phyloP scores from a whole-genome alignment of 345 rosid species.

The Anacardium occidentale region DNA sequence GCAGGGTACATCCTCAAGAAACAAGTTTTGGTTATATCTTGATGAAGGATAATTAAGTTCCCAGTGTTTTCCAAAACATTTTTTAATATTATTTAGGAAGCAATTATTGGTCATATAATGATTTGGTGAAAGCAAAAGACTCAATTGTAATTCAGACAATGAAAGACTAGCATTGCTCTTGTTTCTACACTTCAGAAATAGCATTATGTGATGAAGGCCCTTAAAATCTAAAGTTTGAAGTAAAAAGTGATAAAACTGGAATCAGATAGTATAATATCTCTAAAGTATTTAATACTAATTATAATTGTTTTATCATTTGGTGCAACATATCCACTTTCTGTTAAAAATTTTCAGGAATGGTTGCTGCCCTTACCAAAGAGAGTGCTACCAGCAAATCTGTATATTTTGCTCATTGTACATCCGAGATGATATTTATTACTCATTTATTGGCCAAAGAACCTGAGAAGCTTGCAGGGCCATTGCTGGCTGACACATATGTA shows the following conservation, averaged over 20 bases:
- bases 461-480: slow-evolving; percentile 82
- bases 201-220: neutral
- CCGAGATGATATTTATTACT: slow-evolving; percentile 88
- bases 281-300: too few species aligned
- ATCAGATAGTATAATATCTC: neutral
- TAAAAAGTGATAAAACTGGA: neutral
- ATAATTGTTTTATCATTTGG: neutral
- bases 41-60: neutral
- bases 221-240: neutral
- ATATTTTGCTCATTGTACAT: slow-evolving; percentile 81
- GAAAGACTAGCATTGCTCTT: neutral
- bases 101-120: neutral
- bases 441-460: slow-evolving; percentile 79
- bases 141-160: too few species aligned
- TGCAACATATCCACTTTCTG: neutral
- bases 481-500: slow-evolving; percentile 78
- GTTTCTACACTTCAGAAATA: neutral
- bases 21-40: too few species aligned
- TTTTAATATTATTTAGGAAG: too few species aligned
- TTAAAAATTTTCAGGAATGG: slow-evolving; percentile 56
- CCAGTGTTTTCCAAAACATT: neutral
- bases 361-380: slow-evolving; percentile 76
- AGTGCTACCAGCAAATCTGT: slow-evolving; percentile 88
- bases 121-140: too few species aligned
- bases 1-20: too few species aligned